phyloP scores from a whole-genome alignment of 257 asterid species.

The Henckelia pumila region DNA sequence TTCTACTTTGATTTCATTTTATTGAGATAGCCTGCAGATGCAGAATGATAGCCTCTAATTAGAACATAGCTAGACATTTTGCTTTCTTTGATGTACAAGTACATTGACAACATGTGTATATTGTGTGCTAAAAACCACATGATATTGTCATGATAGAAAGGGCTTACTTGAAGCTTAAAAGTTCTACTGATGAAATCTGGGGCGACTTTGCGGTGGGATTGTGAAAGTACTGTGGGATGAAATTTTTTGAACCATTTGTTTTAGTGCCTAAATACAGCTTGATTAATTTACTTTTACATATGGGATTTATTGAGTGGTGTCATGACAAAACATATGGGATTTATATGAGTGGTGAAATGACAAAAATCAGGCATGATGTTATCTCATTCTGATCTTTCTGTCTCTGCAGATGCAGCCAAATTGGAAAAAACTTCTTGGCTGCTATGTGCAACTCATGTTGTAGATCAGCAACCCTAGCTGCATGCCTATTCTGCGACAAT shows the following conservation, averaged over 20 bases:
- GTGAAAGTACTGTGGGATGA: background rate
- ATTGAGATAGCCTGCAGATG: background rate
- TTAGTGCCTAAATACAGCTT: conserved; percentile 5
- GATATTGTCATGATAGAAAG: conserved; percentile 6
- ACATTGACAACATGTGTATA: background rate
- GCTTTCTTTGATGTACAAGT: conserved; percentile 8
- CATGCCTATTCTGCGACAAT: conserved; percentile 67
- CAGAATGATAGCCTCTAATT: background rate
- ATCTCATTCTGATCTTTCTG: conserved; percentile 12
- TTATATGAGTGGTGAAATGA: too few species aligned
- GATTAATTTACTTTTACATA: conserved; percentile 6
- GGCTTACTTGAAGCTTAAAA: conserved; percentile 1
- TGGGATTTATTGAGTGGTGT: background rate
- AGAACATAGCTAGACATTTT: conserved; percentile 1
- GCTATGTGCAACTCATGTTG: conserved; percentile 70
- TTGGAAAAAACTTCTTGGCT: conserved; percentile 49
- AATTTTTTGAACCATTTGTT: background rate
- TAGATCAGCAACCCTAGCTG: too few species aligned
- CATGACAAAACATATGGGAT: conserved; percentile 8
- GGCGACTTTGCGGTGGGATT: background rate
- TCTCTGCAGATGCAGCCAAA: conserved; percentile 59
- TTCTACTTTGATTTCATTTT: background rate
- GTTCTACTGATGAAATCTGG: conserved; percentile 1
- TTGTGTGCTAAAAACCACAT: background rate
- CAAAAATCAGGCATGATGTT: too few species aligned